Base-by-base conservation (phyloP, 345 rosid genomes). In the Pistacia integerrima region DNA sequence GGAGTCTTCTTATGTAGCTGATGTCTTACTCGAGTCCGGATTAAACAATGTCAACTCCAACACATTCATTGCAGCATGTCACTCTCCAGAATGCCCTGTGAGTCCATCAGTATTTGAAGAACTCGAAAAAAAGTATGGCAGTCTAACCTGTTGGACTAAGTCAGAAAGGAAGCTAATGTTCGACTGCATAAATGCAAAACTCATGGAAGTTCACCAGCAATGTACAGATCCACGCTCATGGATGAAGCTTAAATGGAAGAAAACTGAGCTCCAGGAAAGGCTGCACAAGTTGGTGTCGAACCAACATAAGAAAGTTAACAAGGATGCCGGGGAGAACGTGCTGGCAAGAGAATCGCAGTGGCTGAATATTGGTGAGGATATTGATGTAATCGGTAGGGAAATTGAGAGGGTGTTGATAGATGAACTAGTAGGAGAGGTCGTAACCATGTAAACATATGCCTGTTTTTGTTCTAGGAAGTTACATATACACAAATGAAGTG, bases 151-250 rank as follows among this genome's bases (percentile, higher is more conserved):
- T 60, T 88, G 87, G 74, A 70, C 83, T 16, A 87, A 87, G 81
- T 48, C 86, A n/a, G 98, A 91, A 56, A 86, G 99, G 74, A 87
- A 74, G 77, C 85, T 94, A 54, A 84, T 91, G 7, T 97, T 92
- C 13, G 93, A 97, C 67, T 86, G 83, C 4, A 80, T 94, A 49
- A 94, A 89, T 76, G 75, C 73, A 4, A 90, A 90, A 52, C 87
- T 94, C 35, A 49, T 75, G 58, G 86, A 78, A 74, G 87, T 91
- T 6, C 69, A 85, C 76, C 86, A 78, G 83, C 88, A 83, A 78
- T 77, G 71, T 28, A 80, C 74, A 0, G 78, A 85, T 77, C 90
- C 86, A 54, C 88, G 69, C 56, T 96, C 94, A 3, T 92, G 98
- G 96, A 82, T 87, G 74, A 83, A 78, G 77, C 55, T 81, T 11